Evolutionary conservation across 2,329 filamentous ascomycete species (phyloP), one percentile per base, ranked within the genome.

Genomic region (Fusarium guadeloupense): DNA sequence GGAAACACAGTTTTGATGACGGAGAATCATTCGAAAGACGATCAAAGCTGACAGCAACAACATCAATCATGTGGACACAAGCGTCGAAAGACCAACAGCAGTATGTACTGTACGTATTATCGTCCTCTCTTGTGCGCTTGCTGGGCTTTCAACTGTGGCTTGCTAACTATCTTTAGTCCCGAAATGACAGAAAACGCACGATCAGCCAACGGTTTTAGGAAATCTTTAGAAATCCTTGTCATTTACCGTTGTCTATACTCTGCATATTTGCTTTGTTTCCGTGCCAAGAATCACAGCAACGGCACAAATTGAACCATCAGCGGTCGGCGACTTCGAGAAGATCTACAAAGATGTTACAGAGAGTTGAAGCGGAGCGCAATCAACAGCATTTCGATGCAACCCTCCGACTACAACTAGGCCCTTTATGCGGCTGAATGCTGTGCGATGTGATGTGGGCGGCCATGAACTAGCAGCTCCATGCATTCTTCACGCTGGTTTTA

Each of bases 241-340:
- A 20, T 26, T 42, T 21, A 19, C 21, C n/a, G 25, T 10, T 19
- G 26, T 14, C 33, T 43, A 12, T 6, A n/a, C n/a, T n/a, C n/a
- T n/a, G n/a, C n/a, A 41, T 51, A 12, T 20, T 38, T 41, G 28
- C 37, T 54, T 44, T 38, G 31, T 44, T 19, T 37, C n/a, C 31
- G 31, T 16, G 35, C 28, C 26, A 40, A 34, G 43, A 21, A 16
- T 13, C 14, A 33, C 17, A 5, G 28, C n/a, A 23, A 10, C 21
- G 8, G 30, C 12, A 20, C 21, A 23, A 25, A 50, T 26, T 12
- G 19, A 33, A 40, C 30, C 26, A 38, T 23, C 19, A 16, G 34
- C n/a, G 20, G n/a, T 54, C 55, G 54, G 41, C 5, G 9, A n/a
- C n/a, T 30, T 10, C 7, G 55, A 55, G 48, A 47, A 25, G 13